Evolutionary conservation across 2,329 filamentous ascomycete species (phyloP), one percentile per base, ranked within the genome.

Genomic region (Pyrenochaeta sp.): DNA sequence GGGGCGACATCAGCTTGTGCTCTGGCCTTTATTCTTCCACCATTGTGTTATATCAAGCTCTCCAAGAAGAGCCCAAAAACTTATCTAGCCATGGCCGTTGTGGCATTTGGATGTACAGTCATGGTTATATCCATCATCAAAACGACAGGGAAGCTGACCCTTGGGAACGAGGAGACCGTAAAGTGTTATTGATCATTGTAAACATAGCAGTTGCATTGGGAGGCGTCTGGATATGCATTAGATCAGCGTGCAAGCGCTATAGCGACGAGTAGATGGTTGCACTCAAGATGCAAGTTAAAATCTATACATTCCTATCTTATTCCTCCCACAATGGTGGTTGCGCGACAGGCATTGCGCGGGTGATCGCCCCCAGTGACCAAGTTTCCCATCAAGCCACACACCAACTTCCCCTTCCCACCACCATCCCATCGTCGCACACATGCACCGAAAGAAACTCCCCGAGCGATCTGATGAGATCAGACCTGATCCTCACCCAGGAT

Each of bases 1-100:
- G 94, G 94, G 50, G 91, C 94, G 6, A 99, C 94, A 23, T 95
- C 89, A 67, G 94, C 94, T 3, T 94, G 92, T 60, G 91, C 90
- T 6, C 81, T 99, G 70, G 94, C 94, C 0, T 99, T 97, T 68
- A 96, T 99, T 35, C 76, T 99, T 48, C 94, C 94, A 50, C 94
- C 94, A 18, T 76, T 97, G 42, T 99, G 94, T 73, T 99, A 94
- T 71, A 88, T 99, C 65, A 96, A 95, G 74, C 77, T 99, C 48
- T 93, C 89, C 57, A 91, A 85, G 44, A 91, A 85, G 46, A 86
- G 83, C 63, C 88, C 86, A 79, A 86, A 82, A 68, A 90, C 87
- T 49, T 81, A 90, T 48, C 86, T 89, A 9, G 83, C 84, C 18
- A 84, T 80, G 32, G 78, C 84, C n/a, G 84, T 83, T 51, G 89